Evolutionary conservation across 805 yeast species (phyloP), one percentile per base, ranked within the genome.

Genomic region (Zygosaccharomyces siamensis): DNA sequence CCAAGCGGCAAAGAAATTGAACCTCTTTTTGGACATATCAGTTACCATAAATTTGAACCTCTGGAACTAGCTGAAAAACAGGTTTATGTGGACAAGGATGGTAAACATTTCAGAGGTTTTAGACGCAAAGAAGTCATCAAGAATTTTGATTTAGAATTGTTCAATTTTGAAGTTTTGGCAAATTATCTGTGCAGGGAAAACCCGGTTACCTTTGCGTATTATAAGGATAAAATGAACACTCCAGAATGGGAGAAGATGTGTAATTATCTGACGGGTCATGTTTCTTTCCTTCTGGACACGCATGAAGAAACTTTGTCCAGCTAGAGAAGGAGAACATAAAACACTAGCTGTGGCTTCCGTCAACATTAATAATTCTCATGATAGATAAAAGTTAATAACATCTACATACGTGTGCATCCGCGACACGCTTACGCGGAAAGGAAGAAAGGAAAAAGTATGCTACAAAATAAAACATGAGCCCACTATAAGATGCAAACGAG

Each of bases 21-120:
- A 10, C 55, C 63, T 11, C 59, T 69, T 61, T 69, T 72, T 28
- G 65, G 69, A 10, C 75, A 71, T 55, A 68, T 71, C 16, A 66
- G 70, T 50, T 65, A 49, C 48, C 69, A 69, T 28, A 71, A 71
- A 52, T 58, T 68, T 30, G 66, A 66, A 45, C 75, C 75, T 33
- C 56, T 56, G 46, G 47, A 50, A 24, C 49, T 70, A 37, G 48
- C 54, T 18, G 31, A 46, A 3, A 54, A 57, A 8, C 46, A 51
- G 3, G 50, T 46, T 10, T 62, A 54, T 39, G 30, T 56, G 21
- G 46, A 49, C 23, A 33, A 48, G 18, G 48, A 53, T 12, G 63
- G 62, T n/a, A 16, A 54, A 20, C 66, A 60, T 28, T 52, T 61
- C 40, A 55, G 69, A 39, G 60, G 57, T 1, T 62, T 59, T 33